Percentiles rank a stretch among this genome's conserved stretches.
These are phyloP conservation scores for Dalbergia oliveri DNA, from an alignment of 306 rosid genomes.

Conservation along the genomic window DNA sequence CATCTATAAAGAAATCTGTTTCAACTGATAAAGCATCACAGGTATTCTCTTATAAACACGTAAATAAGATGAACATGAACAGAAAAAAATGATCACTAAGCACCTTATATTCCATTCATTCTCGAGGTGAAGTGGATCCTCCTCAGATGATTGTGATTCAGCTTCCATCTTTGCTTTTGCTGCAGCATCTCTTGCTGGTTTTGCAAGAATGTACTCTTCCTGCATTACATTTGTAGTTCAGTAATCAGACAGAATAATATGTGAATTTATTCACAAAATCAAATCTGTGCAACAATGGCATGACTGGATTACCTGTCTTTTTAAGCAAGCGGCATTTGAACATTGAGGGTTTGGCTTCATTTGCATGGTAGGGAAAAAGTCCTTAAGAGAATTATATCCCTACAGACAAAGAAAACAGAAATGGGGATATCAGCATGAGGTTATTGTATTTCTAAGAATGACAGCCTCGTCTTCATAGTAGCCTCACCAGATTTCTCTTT, in stretches of 20 bases:
- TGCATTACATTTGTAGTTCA: conserved; percentile 52
- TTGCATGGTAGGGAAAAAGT: conserved; percentile 97
- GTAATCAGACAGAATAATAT: conserved; percentile 17
- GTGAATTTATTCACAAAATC: conserved; percentile 23
- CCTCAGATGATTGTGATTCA: conserved; percentile 62
- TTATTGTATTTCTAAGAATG: conserved; percentile 8
- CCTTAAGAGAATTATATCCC: conserved; percentile 98
- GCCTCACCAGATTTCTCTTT: conserved; percentile 16
- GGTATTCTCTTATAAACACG: neutral
- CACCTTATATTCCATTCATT: conserved; percentile 99
- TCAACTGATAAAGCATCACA: conserved; percentile 4
- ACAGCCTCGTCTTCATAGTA: conserved; percentile 22
- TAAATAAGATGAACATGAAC: conserved; percentile 5
- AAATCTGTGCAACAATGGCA: conserved; percentile 29
- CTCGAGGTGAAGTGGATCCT: conserved; percentile 79
- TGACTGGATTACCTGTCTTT: conserved; percentile 74
- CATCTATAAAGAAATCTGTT: conserved; percentile 10
- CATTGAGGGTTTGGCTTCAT: conserved; percentile 99
- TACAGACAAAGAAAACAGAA: conserved; percentile 50
- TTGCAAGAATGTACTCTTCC: conserved; percentile 74
- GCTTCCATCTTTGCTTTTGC: conserved; percentile 83
- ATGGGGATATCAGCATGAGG: conserved; percentile 15
- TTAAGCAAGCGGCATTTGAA: conserved; percentile 83
- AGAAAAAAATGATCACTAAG: conserved; percentile 31
- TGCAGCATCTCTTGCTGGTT: conserved; percentile 93